Evolutionary conservation across 2,329 filamentous ascomycete genomes (phyloP).

Genomic region (Calonectria ilicicola): DNA sequence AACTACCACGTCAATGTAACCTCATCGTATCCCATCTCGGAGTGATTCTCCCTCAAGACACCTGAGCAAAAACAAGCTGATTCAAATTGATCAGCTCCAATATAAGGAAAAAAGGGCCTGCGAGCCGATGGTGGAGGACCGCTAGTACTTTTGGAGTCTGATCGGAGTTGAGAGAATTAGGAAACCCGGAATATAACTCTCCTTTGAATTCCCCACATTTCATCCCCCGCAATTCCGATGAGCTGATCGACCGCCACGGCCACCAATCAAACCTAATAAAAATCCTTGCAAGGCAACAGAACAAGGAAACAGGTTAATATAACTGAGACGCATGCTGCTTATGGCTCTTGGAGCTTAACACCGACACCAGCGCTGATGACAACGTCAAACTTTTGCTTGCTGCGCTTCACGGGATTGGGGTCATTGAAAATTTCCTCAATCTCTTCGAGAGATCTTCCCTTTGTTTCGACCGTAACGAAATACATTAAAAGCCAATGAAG

Average conservation of each 20-base stretch:
- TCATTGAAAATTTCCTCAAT: constrained; percentile 11
- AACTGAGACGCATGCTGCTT: too few relatives aligned
- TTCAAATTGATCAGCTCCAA: neutral
- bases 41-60: constrained; percentile 28
- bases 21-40: constrained; percentile 29
- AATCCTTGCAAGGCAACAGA: neutral
- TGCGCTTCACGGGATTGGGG: neutral
- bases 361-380: neutral
- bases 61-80: constrained; percentile 28
- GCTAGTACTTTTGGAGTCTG: neutral
- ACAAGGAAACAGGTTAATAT: too few relatives aligned
- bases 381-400: neutral
- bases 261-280: neutral
- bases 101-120: neutral
- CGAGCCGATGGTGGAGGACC: constrained; percentile 6
- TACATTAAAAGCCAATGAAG: constrained; percentile 8
- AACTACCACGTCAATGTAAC: constrained; percentile 18
- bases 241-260: neutral
- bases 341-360: neutral
- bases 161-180: constrained; percentile 7
- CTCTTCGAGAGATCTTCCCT: constrained; percentile 11
- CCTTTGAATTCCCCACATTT: neutral
- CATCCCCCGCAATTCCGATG: neutral
- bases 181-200: constrained; percentile 4
- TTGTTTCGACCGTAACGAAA: constrained; percentile 2